Conservation (phyloP, 2,329 filamentous ascomycete genomes). For the Metarhizium guizhouense region DNA sequence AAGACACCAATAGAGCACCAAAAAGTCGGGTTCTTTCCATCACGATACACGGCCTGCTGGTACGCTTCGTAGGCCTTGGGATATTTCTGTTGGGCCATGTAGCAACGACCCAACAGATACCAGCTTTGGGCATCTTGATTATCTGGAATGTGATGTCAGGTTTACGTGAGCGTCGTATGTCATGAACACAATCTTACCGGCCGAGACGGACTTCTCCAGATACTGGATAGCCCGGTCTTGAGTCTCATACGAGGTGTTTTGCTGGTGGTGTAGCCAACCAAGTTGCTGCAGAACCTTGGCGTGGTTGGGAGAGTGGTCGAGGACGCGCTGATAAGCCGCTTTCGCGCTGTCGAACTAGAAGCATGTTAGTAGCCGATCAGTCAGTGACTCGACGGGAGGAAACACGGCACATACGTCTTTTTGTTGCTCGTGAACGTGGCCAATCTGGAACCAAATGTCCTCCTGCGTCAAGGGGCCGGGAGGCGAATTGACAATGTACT, state of each 20-base stretch:
- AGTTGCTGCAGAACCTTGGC: slow-evolving; percentile 97
- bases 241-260: slow-evolving; percentile 81
- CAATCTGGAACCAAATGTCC: slow-evolving; percentile 99
- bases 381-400: slow-evolving; percentile 14
- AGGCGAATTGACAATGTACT: slow-evolving; percentile 91
- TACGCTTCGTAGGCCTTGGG: slow-evolving; percentile 98
- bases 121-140: slow-evolving; percentile 95
- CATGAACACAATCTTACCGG: slow-evolving; percentile 51
- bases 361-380: slow-evolving; percentile 26
- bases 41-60: slow-evolving; percentile 95
- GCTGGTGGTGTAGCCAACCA: slow-evolving; percentile 95
- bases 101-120: slow-evolving; percentile 95
- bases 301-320: slow-evolving; percentile 91
- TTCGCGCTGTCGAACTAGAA: slow-evolving; percentile 87
- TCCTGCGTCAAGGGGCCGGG: slow-evolving; percentile 90
- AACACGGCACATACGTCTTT: slow-evolving; percentile 68
- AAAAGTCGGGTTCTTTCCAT: slow-evolving; percentile 95
- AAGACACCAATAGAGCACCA: slow-evolving; percentile 99
- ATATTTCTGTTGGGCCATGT: slow-evolving; percentile 99
- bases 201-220: slow-evolving; percentile 88
- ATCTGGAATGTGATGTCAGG: slow-evolving; percentile 45
- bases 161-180: neutral
- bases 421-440: slow-evolving; percentile 96
- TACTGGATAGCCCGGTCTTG: slow-evolving; percentile 97
- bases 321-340: slow-evolving; percentile 80